These are phyloP conservation scores for Naganishia randhawae DNA, from an alignment of 768 basidiomycete species.

Conservation along the genomic window DNA sequence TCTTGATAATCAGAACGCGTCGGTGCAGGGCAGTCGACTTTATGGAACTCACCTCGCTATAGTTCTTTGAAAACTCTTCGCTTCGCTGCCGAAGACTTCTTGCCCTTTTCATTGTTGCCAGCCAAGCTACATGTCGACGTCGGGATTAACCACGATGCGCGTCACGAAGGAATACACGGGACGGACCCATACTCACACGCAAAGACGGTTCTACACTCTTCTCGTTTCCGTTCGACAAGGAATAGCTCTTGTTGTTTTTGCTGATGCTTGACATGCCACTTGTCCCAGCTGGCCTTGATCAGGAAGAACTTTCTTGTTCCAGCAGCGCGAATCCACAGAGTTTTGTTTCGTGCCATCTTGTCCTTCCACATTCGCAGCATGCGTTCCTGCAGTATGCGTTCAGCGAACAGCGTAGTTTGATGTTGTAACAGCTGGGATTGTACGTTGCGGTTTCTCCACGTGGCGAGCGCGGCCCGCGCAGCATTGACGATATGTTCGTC, in stretches of 20 bases:
- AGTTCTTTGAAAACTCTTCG: background rate
- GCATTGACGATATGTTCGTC: conserved; percentile 14
- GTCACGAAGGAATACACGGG: background rate
- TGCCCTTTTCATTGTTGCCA: background rate
- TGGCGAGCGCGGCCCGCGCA: conserved; percentile 10
- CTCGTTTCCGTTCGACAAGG: conserved; percentile 16
- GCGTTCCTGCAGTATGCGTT: conserved; percentile 9
- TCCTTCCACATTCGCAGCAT: background rate
- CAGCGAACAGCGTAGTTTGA: background rate
- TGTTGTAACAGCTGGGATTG: conserved; percentile 1
- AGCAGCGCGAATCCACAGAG: background rate
- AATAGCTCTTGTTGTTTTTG: conserved; percentile 19
- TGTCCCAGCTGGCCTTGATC: conserved; percentile 7
- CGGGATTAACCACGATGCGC: background rate
- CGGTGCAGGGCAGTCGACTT: too few species aligned
- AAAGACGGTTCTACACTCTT: conserved; percentile 13
- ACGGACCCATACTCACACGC: background rate
- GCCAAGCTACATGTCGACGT: background rate
- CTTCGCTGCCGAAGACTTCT: conserved; percentile 5
- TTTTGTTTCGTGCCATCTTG: background rate
- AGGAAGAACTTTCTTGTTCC: conserved; percentile 22
- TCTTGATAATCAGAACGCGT: background rate
- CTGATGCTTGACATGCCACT: conserved; percentile 15
- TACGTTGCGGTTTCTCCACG: conserved; percentile 1
- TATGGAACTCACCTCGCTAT: background rate